These are phyloP conservation scores for Penicillium sp. DNA, from an alignment of 2,329 filamentous ascomycete species.

Conservation along the genomic window DNA sequence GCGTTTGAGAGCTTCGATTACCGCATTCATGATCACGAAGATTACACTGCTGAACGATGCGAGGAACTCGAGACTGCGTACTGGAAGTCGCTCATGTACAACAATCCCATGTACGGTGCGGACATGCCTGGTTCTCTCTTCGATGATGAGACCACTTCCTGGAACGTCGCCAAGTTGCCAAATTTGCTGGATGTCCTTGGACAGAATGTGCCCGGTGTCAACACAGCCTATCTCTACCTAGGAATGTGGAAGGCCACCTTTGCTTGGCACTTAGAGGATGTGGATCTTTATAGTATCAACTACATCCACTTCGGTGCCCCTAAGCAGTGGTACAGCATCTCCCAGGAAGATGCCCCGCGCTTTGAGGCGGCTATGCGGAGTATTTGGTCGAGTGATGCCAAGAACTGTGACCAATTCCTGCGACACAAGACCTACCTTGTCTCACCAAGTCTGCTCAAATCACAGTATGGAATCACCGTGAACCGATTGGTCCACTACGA, in stretches of 20 bases:
- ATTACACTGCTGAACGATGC: slow-evolving; percentile 87
- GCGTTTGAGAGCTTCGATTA: slow-evolving; percentile 92
- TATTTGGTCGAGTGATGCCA: slow-evolving; percentile 92
- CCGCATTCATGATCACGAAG: slow-evolving; percentile 74
- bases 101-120: slow-evolving; percentile 89
- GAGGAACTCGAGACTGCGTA: slow-evolving; percentile 92
- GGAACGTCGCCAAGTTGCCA: slow-evolving; percentile 93
- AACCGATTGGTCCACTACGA: slow-evolving; percentile 95
- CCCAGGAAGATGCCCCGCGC: slow-evolving; percentile 85
- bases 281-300: slow-evolving; percentile 99
- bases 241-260: slow-evolving; percentile 99
- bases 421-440: slow-evolving; percentile 98
- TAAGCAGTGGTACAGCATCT: slow-evolving; percentile 99
- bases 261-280: slow-evolving; percentile 97
- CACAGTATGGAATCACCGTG: slow-evolving; percentile 90
- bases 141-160: slow-evolving; percentile 75
- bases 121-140: slow-evolving; percentile 96
- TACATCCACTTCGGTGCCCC: slow-evolving; percentile 98
- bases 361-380: slow-evolving; percentile 86
- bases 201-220: slow-evolving; percentile 94
- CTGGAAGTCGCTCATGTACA: slow-evolving; percentile 97
- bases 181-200: slow-evolving; percentile 93
- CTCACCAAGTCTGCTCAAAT: slow-evolving; percentile 81
- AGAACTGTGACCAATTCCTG: slow-evolving; percentile 92
- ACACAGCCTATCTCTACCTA: slow-evolving; percentile 94